Evolutionary conservation across 208 protist genomes (phyloP), one percentile per base, ranked within the genome.

Genomic region (Trypanosoma lewisi): DNA sequence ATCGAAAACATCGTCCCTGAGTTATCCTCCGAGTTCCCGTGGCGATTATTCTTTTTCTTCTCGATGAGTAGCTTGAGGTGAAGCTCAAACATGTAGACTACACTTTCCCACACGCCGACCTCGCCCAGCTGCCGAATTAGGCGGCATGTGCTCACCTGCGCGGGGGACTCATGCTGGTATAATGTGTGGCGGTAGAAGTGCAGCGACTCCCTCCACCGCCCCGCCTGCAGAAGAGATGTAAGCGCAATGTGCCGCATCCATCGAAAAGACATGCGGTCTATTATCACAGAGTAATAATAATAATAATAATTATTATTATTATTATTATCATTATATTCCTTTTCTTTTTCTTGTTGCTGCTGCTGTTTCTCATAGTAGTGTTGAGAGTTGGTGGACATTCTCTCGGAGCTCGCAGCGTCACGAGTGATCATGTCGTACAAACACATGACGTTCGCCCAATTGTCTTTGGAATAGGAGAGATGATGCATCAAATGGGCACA

Each of bases 1-100:
- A 86, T 75, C 2, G 80, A 86, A 8, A 86, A 72, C 25, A 78
- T 81, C 28, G 80, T 86, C 16, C 80, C 80, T 76, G 76, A 86
- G 47, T 70, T 34, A 27, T n/a, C n/a, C n/a, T n/a, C n/a, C n/a
- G n/a, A n/a, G n/a, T n/a, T n/a, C n/a, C n/a, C n/a, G n/a, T n/a
- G n/a, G n/a, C n/a, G n/a, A n/a, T n/a, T n/a, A n/a, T n/a, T n/a
- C n/a, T n/a, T n/a, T n/a, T n/a, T n/a, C n/a, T n/a, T n/a, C n/a
- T n/a, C n/a, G n/a, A n/a, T n/a, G n/a, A n/a, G n/a, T n/a, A 82
- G 48, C 54, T 66, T 66, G 41, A 82, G 73, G 44, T 70, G 75
- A 19, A 86, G 58, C 25, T 77, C 67, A 63, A 80, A 82, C 27
- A 86, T 64, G 51, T 63, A 54, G 37, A 61, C 48, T n/a, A 76